Evolutionary conservation across 495 filamentous ascomycete species (phyloP), one percentile per base, ranked within the genome.

Genomic region (Staphylotrichum tortipilum): DNA sequence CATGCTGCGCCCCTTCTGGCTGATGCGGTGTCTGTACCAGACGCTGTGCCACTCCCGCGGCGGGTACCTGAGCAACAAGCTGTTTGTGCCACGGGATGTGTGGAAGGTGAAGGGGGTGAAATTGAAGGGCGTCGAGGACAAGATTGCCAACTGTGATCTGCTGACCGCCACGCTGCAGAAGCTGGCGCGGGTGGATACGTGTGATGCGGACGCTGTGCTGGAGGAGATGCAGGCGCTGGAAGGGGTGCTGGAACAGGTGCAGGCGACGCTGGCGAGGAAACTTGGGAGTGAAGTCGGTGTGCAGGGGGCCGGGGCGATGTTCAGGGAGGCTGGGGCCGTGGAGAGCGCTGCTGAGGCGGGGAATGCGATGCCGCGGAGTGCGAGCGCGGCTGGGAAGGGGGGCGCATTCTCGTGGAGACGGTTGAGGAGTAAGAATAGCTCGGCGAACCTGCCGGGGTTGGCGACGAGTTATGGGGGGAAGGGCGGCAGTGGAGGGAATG

Each of bases 211-310:
- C 56, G 86, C 89, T 17, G 81, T 98, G 14, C 70, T 94, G 26
- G 90, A 95, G 57, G 92, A 98, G 63, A 94, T 98, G 88, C 88
- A 96, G 61, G 72, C 80, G n/a, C 75, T 98, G 23, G 92, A 98
- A 67, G 75, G 71, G 46, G 75, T 96, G 30, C 76, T 98, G 24
- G 92, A 97, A 58, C 83, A 89, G 59, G 88, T 85, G 0, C 89
- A 95, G 64, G 64, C 76, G 8, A 72, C 74, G 11, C 71, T 98
- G 22, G 66, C 81, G 6, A 90, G 91, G 62, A 95, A 89, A 59
- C 76, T 98, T 3, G 91, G 92, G 14, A 84, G 73, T 52, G 92
- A 98, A 57, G 94, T 98, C 33, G 92, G 92, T 33, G 77, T 89
- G 7, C 82, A 86, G 41, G 80, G 86, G 2, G 68, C 78, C 1